A percentile compares a stretch with the other conserved stretches of the same genome.
These are phyloP conservation scores for Colletotrichum sp. DNA, from an alignment of 2,329 filamentous ascomycete genomes.

Conservation along the genomic window DNA sequence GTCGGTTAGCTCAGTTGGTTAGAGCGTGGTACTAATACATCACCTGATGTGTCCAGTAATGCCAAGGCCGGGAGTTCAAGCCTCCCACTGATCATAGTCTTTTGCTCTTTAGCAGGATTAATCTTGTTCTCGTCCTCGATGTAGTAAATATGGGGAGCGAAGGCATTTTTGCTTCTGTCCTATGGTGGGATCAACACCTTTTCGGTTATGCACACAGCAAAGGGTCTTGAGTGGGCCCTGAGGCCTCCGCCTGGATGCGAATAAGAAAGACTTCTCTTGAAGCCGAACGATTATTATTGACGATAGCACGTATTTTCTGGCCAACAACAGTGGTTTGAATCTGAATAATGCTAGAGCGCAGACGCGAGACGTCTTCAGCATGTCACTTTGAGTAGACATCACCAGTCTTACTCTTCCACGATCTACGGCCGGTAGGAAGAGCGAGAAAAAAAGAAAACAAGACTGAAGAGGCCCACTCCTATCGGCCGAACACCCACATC, in stretches of 20 bases:
- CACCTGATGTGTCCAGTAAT: conserved; percentile 10
- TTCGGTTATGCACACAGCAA: fast-evolving
- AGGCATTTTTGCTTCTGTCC: neutral
- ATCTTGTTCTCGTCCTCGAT: fast-evolving
- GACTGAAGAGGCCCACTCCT: neutral
- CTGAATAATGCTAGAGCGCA: neutral
- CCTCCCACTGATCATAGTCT: conserved; percentile 11
- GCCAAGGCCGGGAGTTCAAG: conserved; percentile 21
- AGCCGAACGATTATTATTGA: neutral
- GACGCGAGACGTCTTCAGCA: neutral
- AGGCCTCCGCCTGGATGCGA: neutral
- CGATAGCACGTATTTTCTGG: neutral
- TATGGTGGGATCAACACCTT: neutral
- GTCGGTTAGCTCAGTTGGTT: conserved; percentile 22
- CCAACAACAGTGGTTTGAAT: neutral
- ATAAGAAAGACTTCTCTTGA: neutral
- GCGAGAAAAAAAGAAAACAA: neutral
- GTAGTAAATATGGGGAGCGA: fast-evolving
- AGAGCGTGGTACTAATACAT: conserved; percentile 21
- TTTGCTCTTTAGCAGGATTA: neutral
- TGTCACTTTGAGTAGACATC: neutral
- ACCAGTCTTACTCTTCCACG: neutral
- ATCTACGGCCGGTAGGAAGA: neutral
- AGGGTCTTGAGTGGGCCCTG: neutral
- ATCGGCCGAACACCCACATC: neutral